Evolutionary conservation across 106 monocot species (phyloP).

Genomic region (Dendrobium catenatum): DNA sequence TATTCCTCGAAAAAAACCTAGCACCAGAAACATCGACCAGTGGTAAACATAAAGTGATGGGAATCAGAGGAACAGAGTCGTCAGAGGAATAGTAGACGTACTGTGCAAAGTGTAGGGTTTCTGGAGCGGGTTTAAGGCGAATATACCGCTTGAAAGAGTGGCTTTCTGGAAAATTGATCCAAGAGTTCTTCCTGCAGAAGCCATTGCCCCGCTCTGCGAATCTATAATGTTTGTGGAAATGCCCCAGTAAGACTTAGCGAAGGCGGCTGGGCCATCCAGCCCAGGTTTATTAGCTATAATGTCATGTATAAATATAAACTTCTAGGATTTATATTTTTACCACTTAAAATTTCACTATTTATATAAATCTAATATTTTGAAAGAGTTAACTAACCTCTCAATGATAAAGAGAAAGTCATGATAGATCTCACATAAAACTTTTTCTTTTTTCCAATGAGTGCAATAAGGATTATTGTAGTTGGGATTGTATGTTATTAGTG

Average conservation of each 20-base stretch:
- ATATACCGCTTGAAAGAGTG: constrained; percentile 13
- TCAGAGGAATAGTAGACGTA: background rate
- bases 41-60: background rate
- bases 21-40: background rate
- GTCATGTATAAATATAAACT: too few species aligned
- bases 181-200: constrained; percentile 30
- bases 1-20: constrained; percentile 20
- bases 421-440: too few species aligned
- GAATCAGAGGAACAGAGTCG: background rate
- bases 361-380: too few species aligned
- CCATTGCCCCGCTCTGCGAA: constrained; percentile 16
- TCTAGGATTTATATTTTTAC: too few species aligned
- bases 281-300: too few species aligned
- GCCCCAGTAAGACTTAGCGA: background rate
- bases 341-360: too few species aligned
- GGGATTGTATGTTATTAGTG: too few species aligned
- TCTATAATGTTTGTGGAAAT: background rate
- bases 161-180: constrained; percentile 27
- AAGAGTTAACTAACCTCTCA: too few species aligned
- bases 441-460: too few species aligned
- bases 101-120: constrained; percentile 7
- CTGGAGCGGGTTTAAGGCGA: constrained; percentile 13
- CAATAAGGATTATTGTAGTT: too few species aligned
- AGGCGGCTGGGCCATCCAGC: too few species aligned
- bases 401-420: too few species aligned